These are phyloP conservation scores for Trichosporon asahii DNA, from an alignment of 1,284 basidiomycete species.

Conservation along the genomic window DNA sequence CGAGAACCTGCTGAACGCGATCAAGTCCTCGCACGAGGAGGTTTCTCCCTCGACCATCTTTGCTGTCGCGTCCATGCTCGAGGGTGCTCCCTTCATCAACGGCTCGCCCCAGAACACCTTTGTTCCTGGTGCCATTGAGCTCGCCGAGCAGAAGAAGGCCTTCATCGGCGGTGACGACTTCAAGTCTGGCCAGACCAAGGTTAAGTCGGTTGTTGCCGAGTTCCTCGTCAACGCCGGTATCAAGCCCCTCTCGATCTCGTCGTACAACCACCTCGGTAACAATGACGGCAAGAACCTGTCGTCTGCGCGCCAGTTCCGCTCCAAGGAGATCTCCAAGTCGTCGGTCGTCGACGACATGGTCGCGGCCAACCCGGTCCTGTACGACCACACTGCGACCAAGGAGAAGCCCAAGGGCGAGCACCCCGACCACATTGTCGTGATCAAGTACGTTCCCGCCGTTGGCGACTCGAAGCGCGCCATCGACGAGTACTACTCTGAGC, in stretches of 20 bases:
- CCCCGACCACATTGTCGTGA: constrained; percentile 95
- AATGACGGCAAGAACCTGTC: constrained; percentile 94
- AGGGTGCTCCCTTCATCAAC: constrained; percentile 93
- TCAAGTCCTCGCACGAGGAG: constrained; percentile 82
- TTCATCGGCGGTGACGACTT: constrained; percentile 99
- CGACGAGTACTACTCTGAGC: constrained; percentile 97
- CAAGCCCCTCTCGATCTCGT: constrained; percentile 93
- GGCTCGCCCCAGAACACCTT: constrained; percentile 99
- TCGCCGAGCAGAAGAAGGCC: constrained; percentile 82
- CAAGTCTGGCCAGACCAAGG: constrained; percentile 90
- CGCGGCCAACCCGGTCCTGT: constrained; percentile 81
- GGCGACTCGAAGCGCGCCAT: constrained; percentile 93
- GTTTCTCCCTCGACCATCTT: constrained; percentile 94
- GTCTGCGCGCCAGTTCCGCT: constrained; percentile 91
- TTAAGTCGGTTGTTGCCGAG: constrained; percentile 93
- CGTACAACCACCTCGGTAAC: constrained; percentile 98
- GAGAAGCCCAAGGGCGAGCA: constrained; percentile 57
- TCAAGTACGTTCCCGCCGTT: constrained; percentile 79
- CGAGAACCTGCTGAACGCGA: constrained; percentile 76
- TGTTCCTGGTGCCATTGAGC: constrained; percentile 88
- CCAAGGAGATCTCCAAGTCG: constrained; percentile 97
- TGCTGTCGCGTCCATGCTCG: constrained; percentile 92
- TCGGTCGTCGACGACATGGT: constrained; percentile 98
- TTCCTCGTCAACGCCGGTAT: constrained; percentile 99
- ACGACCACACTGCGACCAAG: constrained; percentile 56